These are phyloP conservation scores for Naganishia vaughanmartiniae DNA, from an alignment of 768 basidiomycete genomes.

Conservation along the genomic window DNA sequence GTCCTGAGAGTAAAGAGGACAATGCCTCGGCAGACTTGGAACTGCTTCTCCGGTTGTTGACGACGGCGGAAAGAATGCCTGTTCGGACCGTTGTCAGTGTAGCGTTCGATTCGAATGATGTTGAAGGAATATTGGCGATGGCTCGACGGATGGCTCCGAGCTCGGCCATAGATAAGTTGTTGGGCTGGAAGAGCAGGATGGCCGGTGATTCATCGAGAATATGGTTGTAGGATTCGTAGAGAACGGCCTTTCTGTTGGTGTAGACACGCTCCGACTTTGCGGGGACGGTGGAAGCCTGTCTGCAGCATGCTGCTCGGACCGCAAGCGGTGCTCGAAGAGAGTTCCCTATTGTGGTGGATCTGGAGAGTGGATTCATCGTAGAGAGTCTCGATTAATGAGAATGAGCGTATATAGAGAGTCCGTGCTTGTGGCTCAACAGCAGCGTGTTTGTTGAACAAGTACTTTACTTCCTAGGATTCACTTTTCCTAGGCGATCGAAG, in stretches of 20 bases:
- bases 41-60: constrained; percentile 62
- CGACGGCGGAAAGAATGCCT: constrained; percentile 72
- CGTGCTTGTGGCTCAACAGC: no score
- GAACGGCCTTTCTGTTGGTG: constrained; percentile 72
- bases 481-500: constrained; percentile 3
- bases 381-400: not conserved
- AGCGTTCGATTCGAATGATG: constrained; percentile 58
- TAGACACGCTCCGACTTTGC: constrained; percentile 61
- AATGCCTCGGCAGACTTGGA: constrained; percentile 64
- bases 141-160: constrained; percentile 69
- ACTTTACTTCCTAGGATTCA: not conserved
- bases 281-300: constrained; percentile 8
- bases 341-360: not conserved
- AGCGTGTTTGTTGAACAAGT: not conserved
- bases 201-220: constrained; percentile 65
- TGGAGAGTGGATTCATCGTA: not conserved
- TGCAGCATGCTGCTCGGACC: not conserved
- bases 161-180: constrained; percentile 66
- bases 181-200: constrained; percentile 74
- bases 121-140: constrained; percentile 55
- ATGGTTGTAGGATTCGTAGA: constrained; percentile 73
- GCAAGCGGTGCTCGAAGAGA: not conserved
- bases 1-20: constrained; percentile 56
- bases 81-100: constrained; percentile 63
- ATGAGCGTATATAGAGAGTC: not conserved